A percentile compares a stretch with the other conserved stretches of the same genome.
These are phyloP conservation scores for Macrophomina phaseolina DNA, from an alignment of 2,329 filamentous ascomycete genomes.

Conservation along the genomic window DNA sequence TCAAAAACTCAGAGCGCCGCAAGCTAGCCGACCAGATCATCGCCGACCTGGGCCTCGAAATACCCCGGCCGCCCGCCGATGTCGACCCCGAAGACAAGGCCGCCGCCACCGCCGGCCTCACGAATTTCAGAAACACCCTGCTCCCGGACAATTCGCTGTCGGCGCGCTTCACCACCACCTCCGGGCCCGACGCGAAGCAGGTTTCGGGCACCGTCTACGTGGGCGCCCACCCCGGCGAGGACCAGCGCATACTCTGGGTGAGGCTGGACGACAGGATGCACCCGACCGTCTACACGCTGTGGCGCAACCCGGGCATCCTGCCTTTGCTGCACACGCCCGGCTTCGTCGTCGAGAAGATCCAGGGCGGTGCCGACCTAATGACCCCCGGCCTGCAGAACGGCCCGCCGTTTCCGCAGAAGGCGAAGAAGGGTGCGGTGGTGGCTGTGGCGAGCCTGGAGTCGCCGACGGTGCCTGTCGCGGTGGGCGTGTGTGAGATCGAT, in stretches of 20 bases:
- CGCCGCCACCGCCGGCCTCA: conserved; percentile 52
- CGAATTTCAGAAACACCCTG: conserved; percentile 62
- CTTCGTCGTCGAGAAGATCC: conserved; percentile 67
- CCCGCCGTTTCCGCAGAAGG: conserved; percentile 65
- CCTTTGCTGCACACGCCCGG: conserved; percentile 69
- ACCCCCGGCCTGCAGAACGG: conserved; percentile 69
- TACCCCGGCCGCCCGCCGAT: conserved; percentile 47
- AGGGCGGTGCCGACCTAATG: conserved; percentile 71
- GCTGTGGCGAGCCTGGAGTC: conserved; percentile 65
- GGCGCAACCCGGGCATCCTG: conserved; percentile 66
- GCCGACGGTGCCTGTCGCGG: conserved; percentile 66
- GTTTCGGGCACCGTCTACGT: conserved; percentile 70
- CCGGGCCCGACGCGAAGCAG: conserved; percentile 65
- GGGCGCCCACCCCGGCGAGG: conserved; percentile 60
- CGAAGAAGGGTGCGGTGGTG: conserved; percentile 66
- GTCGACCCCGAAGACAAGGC: conserved; percentile 50
- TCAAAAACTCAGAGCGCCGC: conserved; percentile 70
- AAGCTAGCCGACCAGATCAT: conserved; percentile 72
- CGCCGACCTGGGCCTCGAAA: conserved; percentile 61
- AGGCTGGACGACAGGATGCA: conserved; percentile 64
- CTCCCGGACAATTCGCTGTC: conserved; percentile 68
- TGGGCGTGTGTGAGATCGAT: conserved; percentile 70
- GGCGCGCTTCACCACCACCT: conserved; percentile 69
- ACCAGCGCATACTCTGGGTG: conserved; percentile 69
- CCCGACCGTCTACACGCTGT: conserved; percentile 68